Percentiles rank a stretch among this genome's conserved stretches.
Conservation (phyloP, 345 rosid species). For the Populus tremula region DNA sequence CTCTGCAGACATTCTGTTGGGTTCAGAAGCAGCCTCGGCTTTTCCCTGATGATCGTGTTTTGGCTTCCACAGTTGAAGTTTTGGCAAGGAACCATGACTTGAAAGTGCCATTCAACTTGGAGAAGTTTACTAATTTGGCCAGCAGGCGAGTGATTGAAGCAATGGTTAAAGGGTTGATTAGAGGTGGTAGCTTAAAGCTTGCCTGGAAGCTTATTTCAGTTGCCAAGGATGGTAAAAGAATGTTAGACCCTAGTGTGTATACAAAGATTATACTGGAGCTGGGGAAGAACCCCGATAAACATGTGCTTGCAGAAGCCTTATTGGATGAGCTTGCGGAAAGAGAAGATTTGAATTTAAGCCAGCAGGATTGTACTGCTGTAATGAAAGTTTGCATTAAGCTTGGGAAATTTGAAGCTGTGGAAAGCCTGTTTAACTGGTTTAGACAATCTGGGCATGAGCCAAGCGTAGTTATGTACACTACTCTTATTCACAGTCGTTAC, state of each 20-base stretch:
- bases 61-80: constrained; percentile 70
- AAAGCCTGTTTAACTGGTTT: constrained; percentile 64
- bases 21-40: constrained; percentile 63
- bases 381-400: constrained; percentile 77
- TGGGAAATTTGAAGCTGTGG: constrained; percentile 54
- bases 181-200: constrained; percentile 61
- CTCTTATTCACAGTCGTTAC: constrained; percentile 66
- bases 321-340: constrained; percentile 65
- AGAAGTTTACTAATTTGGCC: constrained; percentile 45
- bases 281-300: constrained; percentile 69
- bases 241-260: constrained; percentile 58
- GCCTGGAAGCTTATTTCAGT: constrained; percentile 65
- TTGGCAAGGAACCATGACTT: constrained; percentile 58
- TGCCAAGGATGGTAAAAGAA: constrained; percentile 50
- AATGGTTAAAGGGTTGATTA: constrained; percentile 66
- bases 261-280: constrained; percentile 74
- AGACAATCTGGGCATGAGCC: constrained; percentile 51
- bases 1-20: constrained; percentile 83
- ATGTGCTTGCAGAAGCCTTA: constrained; percentile 39
- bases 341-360: constrained; percentile 61
- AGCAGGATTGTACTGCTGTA: constrained; percentile 71
- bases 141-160: constrained; percentile 77
- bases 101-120: constrained; percentile 54
- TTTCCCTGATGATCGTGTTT: constrained; percentile 61
- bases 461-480: constrained; percentile 80